Evolutionary conservation across 116 monocot genomes (phyloP).

Genomic region (Cymodocea nodosa): DNA sequence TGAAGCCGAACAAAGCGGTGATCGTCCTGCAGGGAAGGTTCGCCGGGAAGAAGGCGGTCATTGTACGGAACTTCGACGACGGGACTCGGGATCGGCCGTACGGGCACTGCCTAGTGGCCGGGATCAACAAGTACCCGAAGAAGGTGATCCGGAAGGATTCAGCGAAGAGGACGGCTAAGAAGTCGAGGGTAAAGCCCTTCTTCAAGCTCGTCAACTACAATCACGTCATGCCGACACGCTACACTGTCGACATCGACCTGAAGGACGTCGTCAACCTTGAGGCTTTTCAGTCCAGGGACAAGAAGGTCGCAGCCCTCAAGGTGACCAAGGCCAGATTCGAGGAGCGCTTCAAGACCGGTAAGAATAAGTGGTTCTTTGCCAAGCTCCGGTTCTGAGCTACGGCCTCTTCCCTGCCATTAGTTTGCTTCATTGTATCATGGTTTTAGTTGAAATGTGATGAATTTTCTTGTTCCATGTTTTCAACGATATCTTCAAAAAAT

Average conservation of each 20-base stretch:
- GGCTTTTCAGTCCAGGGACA: conserved; percentile 24
- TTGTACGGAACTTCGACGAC: conserved; percentile 38
- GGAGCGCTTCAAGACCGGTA: conserved; percentile 45
- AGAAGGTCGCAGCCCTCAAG: conserved; percentile 36
- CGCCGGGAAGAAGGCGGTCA: conserved; percentile 50
- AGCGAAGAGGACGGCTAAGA: conserved; percentile 46
- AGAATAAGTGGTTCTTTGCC: conserved; percentile 60
- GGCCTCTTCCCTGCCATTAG: too few relatives aligned
- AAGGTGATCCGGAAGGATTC: conserved; percentile 64
- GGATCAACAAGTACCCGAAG: conserved; percentile 45
- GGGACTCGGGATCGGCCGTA: conserved; percentile 47
- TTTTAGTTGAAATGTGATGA: too few relatives aligned
- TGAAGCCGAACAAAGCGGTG: conserved; percentile 55
- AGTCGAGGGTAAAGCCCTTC: conserved; percentile 45
- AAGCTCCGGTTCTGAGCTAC: conserved; percentile 42
- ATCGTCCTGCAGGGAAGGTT: conserved; percentile 42
- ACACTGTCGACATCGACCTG: conserved; percentile 43
- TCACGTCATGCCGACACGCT: conserved; percentile 49
- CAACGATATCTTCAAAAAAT: too few relatives aligned
- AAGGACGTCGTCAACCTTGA: conserved; percentile 34
- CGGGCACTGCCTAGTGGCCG: conserved; percentile 55
- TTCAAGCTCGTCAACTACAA: conserved; percentile 42
- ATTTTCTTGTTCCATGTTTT: too few relatives aligned
- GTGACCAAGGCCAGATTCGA: conserved; percentile 34
- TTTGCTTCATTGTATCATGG: too few relatives aligned